Conservation (phyloP, 306 rosid species). For the Potentilla sterilis region DNA sequence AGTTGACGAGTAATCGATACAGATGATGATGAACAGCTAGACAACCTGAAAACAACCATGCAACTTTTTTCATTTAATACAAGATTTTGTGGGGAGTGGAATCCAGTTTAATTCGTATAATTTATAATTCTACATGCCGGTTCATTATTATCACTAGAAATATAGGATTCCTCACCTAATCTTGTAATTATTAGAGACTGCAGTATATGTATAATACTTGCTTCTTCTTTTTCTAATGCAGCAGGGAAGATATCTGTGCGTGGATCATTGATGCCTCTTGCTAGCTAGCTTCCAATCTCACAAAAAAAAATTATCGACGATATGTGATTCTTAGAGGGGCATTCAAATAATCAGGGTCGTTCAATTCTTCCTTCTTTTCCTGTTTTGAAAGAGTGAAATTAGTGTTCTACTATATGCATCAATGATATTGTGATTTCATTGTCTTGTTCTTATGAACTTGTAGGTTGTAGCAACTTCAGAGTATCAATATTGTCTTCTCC, state of each 20-base stretch:
- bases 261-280: not conserved
- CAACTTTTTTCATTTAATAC: not conserved
- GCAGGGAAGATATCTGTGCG: not conserved
- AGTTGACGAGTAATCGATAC: not conserved
- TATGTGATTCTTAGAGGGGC: not conserved
- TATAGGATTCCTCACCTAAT: constrained; percentile 5
- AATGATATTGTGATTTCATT: not conserved
- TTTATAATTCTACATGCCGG: too few species aligned
- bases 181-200: not conserved
- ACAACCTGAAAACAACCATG: constrained; percentile 5
- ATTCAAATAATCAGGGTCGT: not conserved
- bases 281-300: not conserved
- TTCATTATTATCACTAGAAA: not conserved
- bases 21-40: not conserved
- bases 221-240: not conserved
- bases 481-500: not conserved
- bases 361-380: not conserved
- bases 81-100: not conserved
- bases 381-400: not conserved
- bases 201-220: not conserved
- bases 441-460: not conserved
- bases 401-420: not conserved
- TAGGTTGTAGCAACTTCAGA: not conserved
- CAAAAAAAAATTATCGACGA: not conserved
- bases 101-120: not conserved